Evolutionary conservation across 2,329 filamentous ascomycete genomes (phyloP).

Genomic region (Cladophialophora immunda): DNA sequence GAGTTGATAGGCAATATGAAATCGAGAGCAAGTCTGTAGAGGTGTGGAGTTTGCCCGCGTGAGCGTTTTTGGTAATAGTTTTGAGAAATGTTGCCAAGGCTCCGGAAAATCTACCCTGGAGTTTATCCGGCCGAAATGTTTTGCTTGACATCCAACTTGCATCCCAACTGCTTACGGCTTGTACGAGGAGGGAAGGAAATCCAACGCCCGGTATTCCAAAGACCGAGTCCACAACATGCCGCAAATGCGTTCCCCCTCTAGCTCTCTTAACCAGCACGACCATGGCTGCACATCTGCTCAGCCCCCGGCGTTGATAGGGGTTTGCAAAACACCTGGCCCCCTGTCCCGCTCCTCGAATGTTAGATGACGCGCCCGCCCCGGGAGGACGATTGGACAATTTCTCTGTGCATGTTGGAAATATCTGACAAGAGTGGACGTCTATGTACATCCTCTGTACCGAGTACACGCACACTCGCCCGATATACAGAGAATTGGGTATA

Average conservation of each 20-base stretch:
- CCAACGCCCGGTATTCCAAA: too few species aligned
- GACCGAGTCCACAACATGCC: not conserved
- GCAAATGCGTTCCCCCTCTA: not conserved
- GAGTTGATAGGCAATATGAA: not conserved
- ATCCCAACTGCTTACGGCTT: not conserved
- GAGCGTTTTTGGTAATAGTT: not conserved
- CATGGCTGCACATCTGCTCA: too few species aligned
- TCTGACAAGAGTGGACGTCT: not conserved
- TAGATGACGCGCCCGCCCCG: not conserved
- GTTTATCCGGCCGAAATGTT: not conserved
- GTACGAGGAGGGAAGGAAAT: too few species aligned
- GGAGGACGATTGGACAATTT: not conserved
- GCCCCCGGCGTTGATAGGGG: not conserved
- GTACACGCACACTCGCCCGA: not conserved
- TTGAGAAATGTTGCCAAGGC: not conserved
- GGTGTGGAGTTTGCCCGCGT: conserved; percentile 10
- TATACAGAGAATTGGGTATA: too few species aligned
- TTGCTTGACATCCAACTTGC: not conserved
- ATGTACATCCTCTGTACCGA: not conserved
- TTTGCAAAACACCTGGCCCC: not conserved
- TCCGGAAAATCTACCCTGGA: not conserved
- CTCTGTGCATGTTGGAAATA: not conserved
- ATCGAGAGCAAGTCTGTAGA: not conserved
- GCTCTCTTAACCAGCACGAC: not conserved
- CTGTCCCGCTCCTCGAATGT: not conserved